Conservation (phyloP, 1,284 basidiomycete species). For the Irpex sp. region DNA sequence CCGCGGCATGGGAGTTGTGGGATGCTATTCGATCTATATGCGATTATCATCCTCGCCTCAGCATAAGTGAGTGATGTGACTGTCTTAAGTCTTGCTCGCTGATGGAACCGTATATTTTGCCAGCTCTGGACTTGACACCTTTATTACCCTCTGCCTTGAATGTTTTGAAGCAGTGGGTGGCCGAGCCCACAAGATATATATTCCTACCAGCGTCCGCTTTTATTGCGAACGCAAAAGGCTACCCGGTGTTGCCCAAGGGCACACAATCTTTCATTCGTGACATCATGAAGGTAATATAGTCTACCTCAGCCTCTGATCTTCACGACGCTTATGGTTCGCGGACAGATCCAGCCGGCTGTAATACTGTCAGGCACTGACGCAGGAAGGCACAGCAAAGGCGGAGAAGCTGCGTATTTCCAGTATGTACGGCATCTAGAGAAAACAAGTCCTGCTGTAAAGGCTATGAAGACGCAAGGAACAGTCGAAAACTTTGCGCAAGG, state of each 20-base stretch:
- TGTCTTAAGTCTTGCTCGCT: not conserved
- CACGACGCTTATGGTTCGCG: too few species aligned
- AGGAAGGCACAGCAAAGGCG: constrained; percentile 71
- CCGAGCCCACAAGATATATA: constrained; percentile 86
- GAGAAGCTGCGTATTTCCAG: constrained; percentile 84
- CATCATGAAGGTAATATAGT: constrained; percentile 69
- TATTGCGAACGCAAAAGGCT: constrained; percentile 94
- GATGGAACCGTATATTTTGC: not conserved
- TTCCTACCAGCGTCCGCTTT: constrained; percentile 89
- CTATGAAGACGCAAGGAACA: constrained; percentile 55
- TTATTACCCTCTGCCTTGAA: constrained; percentile 75
- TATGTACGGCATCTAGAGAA: constrained; percentile 84
- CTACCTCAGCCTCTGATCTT: too few species aligned
- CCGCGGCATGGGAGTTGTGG: constrained; percentile 97
- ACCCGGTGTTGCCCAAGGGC: constrained; percentile 92
- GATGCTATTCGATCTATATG: constrained; percentile 88
- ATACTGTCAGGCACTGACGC: constrained; percentile 69
- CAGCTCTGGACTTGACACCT: constrained; percentile 86
- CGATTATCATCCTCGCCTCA: constrained; percentile 78
- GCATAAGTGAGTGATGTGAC: constrained; percentile 55
- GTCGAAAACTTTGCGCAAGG: constrained; percentile 88
- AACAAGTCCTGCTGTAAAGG: constrained; percentile 59
- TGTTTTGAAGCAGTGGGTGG: constrained; percentile 80
- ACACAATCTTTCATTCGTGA: constrained; percentile 86
- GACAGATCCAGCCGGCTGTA: constrained; percentile 74